Evolutionary conservation across 768 basidiomycete genomes (phyloP).

Genomic region (Agrocybe praecox): DNA sequence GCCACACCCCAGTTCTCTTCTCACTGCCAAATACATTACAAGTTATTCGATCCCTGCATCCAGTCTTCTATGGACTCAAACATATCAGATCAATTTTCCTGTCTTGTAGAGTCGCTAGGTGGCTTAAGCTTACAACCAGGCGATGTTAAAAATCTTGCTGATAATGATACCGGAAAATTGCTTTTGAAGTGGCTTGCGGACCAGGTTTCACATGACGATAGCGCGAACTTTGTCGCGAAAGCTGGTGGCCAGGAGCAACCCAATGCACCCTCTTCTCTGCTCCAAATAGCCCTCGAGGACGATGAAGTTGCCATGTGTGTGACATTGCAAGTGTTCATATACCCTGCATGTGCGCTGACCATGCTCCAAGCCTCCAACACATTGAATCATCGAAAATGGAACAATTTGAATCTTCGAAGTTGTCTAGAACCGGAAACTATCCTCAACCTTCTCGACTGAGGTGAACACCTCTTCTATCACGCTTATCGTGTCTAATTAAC

Average conservation of each 20-base stretch:
- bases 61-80: no score
- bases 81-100: background rate
- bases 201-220: conserved; percentile 4
- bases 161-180: conserved; percentile 11
- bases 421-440: background rate
- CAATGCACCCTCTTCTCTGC: conserved; percentile 4
- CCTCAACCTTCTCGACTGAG: background rate
- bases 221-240: background rate
- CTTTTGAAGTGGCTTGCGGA: conserved; percentile 15
- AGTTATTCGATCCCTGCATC: no score
- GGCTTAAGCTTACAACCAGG: conserved; percentile 2
- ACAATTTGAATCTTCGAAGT: background rate
- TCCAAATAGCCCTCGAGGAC: conserved; percentile 16
- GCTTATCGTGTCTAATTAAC: no score
- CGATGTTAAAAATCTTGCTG: conserved; percentile 3
- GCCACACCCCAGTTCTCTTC: background rate
- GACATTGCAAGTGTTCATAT: background rate
- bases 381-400: background rate
- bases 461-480: background rate
- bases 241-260: background rate
- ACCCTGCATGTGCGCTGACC: background rate
- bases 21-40: no score
- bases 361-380: background rate
- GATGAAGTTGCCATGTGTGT: conserved; percentile 20
- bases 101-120: background rate